Evolutionary conservation across 2,329 filamentous ascomycete species (phyloP).

Genomic region (Pyrenophora tritici-repentis): DNA sequence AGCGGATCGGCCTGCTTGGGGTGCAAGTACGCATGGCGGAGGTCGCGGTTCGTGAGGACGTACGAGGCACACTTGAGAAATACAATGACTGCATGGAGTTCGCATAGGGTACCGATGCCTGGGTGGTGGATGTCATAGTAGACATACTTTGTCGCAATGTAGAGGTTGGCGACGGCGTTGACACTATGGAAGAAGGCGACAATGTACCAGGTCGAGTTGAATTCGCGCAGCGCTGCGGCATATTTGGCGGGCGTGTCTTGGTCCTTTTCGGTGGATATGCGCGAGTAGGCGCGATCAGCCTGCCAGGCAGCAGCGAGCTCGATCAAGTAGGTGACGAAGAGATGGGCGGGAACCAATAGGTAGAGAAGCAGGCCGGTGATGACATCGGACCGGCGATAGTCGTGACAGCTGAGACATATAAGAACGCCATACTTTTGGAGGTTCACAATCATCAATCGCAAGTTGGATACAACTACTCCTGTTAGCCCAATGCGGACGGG

Average conservation of each 20-base stretch:
- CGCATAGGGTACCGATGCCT: slow-evolving; percentile 85
- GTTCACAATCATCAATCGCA: slow-evolving; percentile 95
- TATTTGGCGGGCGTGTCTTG: slow-evolving; percentile 59
- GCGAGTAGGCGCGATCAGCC: slow-evolving; percentile 70
- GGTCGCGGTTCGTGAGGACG: slow-evolving; percentile 92
- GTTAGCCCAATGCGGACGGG: slow-evolving; percentile 25
- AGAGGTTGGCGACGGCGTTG: slow-evolving; percentile 82
- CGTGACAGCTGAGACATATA: slow-evolving; percentile 88
- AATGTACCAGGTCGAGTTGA: slow-evolving; percentile 76
- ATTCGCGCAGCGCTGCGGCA: slow-evolving; percentile 65
- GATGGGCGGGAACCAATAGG: slow-evolving; percentile 84
- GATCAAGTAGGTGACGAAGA: slow-evolving; percentile 88
- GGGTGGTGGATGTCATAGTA: slow-evolving; percentile 94
- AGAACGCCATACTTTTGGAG: slow-evolving; percentile 97
- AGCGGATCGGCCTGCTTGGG: slow-evolving; percentile 72
- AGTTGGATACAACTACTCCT: slow-evolving; percentile 79
- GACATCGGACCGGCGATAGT: slow-evolving; percentile 80
- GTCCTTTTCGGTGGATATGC: slow-evolving; percentile 53
- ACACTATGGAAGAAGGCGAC: slow-evolving; percentile 80
- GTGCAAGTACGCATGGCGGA: slow-evolving; percentile 87
- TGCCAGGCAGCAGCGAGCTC: slow-evolving; percentile 82
- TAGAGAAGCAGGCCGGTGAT: slow-evolving; percentile 78
- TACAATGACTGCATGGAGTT: slow-evolving; percentile 90
- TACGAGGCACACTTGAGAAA: slow-evolving; percentile 97
- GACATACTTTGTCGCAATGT: slow-evolving; percentile 80